Conservation (phyloP, 2,329 filamentous ascomycete species). For the Beauveria brongniartii region DNA sequence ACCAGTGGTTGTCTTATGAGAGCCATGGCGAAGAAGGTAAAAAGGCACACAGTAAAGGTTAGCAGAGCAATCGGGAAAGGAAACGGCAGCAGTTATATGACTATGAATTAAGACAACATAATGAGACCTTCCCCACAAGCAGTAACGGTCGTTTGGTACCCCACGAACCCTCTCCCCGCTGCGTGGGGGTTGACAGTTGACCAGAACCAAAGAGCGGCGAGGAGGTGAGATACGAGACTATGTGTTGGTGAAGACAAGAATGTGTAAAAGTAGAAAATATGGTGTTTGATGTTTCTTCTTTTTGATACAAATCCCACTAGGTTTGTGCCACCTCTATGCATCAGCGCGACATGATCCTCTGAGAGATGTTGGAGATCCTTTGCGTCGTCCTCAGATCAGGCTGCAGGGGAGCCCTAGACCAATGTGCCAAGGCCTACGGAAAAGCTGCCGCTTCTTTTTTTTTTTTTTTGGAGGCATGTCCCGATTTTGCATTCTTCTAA, state of each 20-base stretch:
- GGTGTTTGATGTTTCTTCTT: too few relatives aligned
- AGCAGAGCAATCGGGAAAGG: background rate
- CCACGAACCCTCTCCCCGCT: conserved; percentile 4
- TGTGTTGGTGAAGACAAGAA: background rate
- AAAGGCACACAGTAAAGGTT: background rate
- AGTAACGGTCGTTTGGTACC: background rate
- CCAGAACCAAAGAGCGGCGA: background rate
- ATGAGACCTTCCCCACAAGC: background rate
- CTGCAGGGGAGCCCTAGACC: background rate
- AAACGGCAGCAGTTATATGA: background rate
- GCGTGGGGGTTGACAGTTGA: background rate
- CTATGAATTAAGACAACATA: background rate
- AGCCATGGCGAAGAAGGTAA: background rate
- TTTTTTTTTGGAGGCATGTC: background rate
- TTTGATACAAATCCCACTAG: background rate
- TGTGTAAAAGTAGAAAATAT: background rate
- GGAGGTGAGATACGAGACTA: background rate
- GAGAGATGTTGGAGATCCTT: background rate
- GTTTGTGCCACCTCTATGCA: background rate
- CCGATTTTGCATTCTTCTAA: background rate
- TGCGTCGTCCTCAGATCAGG: background rate
- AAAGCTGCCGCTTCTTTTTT: too few relatives aligned
- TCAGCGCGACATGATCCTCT: background rate
- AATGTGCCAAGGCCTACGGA: too few relatives aligned
- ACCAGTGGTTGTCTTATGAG: conserved; percentile 10